Conservation (phyloP, 2,329 filamentous ascomycete species). For the Stagonosporopsis chrysanthemi region DNA sequence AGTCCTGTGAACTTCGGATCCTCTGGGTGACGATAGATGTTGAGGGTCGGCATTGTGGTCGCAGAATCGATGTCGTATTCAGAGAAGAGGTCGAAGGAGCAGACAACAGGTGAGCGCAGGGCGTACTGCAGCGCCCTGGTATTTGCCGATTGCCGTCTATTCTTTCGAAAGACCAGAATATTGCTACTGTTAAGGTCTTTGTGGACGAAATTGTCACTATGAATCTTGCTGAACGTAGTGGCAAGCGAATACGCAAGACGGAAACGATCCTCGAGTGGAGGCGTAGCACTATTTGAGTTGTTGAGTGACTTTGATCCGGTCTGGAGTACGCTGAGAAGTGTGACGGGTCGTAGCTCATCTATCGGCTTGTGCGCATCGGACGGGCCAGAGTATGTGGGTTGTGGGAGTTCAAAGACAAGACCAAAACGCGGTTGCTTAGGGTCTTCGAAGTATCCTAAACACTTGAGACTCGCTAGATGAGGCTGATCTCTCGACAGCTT, state of each 20-base stretch:
- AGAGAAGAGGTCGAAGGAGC: constrained; percentile 78
- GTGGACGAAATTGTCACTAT: constrained; percentile 72
- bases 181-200: constrained; percentile 73
- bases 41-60: constrained; percentile 53
- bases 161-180: constrained; percentile 67
- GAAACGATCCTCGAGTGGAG: constrained; percentile 76
- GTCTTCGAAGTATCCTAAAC: constrained; percentile 76
- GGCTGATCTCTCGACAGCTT: constrained; percentile 43
- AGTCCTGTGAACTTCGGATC: constrained; percentile 50
- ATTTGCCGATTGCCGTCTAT: constrained; percentile 56
- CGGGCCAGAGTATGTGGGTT: constrained; percentile 52
- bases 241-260: constrained; percentile 75
- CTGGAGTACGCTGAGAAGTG: constrained; percentile 57
- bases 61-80: constrained; percentile 58
- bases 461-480: constrained; percentile 61
- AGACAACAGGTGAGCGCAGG: constrained; percentile 72
- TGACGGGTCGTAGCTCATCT: constrained; percentile 52
- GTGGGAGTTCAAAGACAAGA: constrained; percentile 76
- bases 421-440: constrained; percentile 72
- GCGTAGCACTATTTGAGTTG: constrained; percentile 51
- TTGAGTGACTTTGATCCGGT: constrained; percentile 55
- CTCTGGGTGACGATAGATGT: constrained; percentile 73
- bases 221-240: constrained; percentile 76
- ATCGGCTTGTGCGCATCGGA: constrained; percentile 62
- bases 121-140: constrained; percentile 56